phyloP scores from a whole-genome alignment of 257 asterid genomes.

The Coffea canephora region DNA sequence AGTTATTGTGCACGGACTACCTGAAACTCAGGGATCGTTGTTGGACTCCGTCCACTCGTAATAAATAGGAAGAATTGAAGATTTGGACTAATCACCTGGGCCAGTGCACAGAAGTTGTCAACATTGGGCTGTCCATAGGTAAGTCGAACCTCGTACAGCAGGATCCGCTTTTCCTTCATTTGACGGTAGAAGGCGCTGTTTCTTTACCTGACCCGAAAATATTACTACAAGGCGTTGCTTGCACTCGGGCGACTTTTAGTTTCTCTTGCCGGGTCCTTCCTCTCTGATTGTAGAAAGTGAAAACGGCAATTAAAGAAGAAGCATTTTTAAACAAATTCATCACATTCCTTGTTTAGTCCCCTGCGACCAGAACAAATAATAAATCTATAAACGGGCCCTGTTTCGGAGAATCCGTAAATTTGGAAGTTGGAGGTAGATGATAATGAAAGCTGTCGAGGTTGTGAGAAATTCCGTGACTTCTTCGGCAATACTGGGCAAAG shows the following conservation, averaged over 20 bases:
- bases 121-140: too few relatives aligned
- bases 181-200: background rate
- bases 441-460: background rate
- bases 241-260: background rate
- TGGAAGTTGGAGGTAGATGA: background rate
- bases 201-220: background rate
- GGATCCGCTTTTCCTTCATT: background rate
- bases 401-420: background rate
- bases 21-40: background rate
- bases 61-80: background rate
- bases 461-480: too few relatives aligned
- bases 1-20: too few relatives aligned
- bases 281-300: background rate
- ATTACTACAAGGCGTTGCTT: background rate
- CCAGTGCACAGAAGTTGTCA: too few relatives aligned
- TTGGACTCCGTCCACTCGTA: background rate
- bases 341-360: too few relatives aligned
- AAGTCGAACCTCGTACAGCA: too few relatives aligned
- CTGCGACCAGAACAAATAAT: background rate
- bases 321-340: background rate
- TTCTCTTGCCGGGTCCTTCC: background rate
- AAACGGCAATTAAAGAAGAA: background rate
- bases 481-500: background rate
- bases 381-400: background rate
- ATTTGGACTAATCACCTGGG: background rate